Conservation (phyloP, 2,329 filamentous ascomycete genomes). For the Neoarthrinium moseri region DNA sequence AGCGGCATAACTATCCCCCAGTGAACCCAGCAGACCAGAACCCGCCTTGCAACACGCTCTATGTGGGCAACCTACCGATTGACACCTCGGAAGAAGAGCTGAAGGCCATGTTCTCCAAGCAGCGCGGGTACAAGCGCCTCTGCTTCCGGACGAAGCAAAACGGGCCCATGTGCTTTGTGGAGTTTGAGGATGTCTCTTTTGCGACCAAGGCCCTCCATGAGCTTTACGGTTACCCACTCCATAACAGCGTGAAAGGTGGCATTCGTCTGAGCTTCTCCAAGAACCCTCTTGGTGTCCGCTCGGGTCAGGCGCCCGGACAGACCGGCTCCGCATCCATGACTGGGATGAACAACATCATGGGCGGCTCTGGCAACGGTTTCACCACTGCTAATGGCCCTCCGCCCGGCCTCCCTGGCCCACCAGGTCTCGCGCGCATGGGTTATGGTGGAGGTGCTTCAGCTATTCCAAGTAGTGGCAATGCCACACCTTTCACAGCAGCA, state of each 20-base stretch:
- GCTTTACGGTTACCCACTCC: conserved; percentile 80
- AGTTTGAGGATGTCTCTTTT: conserved; percentile 91
- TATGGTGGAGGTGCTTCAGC: conserved; percentile 19
- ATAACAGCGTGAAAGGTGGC: conserved; percentile 91
- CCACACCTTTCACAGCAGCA: conserved; percentile 19
- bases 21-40: conserved; percentile 96
- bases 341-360: conserved; percentile 59
- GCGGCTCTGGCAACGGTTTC: conserved; percentile 56
- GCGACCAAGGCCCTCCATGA: conserved; percentile 90
- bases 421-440: conserved; percentile 52
- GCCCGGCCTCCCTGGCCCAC: conserved; percentile 75
- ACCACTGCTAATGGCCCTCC: conserved; percentile 73
- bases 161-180: conserved; percentile 97
- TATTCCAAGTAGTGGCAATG: conserved; percentile 18
- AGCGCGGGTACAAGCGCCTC: conserved; percentile 90
- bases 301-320: conserved; percentile 60
- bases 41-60: conserved; percentile 95
- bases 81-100: conserved; percentile 95
- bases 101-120: conserved; percentile 88
- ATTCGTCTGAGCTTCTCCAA: conserved; percentile 97
- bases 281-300: conserved; percentile 90
- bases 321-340: conserved; percentile 40
- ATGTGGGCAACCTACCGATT: conserved; percentile 93
- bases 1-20: conserved; percentile 71
- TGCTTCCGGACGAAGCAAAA: conserved; percentile 95